Evolutionary conservation across 352 stramenopile species (phyloP).

Genomic region (Phytophthora sansomeana): DNA sequence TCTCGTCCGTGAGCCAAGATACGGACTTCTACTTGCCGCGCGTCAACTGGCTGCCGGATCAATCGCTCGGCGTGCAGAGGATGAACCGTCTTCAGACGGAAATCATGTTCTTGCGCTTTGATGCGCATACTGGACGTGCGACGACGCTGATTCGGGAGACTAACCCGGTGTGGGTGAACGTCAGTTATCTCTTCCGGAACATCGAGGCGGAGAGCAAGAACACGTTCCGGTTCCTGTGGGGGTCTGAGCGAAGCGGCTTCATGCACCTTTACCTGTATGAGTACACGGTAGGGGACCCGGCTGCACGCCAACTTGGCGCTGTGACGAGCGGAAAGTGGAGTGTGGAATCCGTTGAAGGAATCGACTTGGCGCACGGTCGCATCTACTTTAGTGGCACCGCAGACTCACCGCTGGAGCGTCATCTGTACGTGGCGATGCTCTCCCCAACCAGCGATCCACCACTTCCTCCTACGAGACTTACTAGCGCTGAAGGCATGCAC

Average conservation of each 20-base stretch:
- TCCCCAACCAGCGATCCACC: slow-evolving; percentile 50
- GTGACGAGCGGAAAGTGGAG: slow-evolving; percentile 77
- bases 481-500: slow-evolving; percentile 87
- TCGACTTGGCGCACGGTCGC: slow-evolving; percentile 81
- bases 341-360: slow-evolving; percentile 85
- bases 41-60: slow-evolving; percentile 95
- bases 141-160: slow-evolving; percentile 90
- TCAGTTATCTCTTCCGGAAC: slow-evolving; percentile 93
- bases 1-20: slow-evolving; percentile 44
- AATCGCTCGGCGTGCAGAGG: slow-evolving; percentile 91
- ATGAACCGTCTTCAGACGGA: slow-evolving; percentile 87
- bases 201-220: slow-evolving; percentile 80
- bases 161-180: slow-evolving; percentile 95
- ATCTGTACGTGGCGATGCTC: slow-evolving; percentile 90
- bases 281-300: slow-evolving; percentile 56
- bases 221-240: slow-evolving; percentile 96
- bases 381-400: slow-evolving; percentile 91
- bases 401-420: slow-evolving; percentile 90
- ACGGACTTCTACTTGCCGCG: slow-evolving; percentile 93
- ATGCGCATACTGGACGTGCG: slow-evolving; percentile 68
- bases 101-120: slow-evolving; percentile 79
- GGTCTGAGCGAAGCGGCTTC: slow-evolving; percentile 93
- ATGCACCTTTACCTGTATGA: slow-evolving; percentile 98
- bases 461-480: slow-evolving; percentile 74
- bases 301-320: slow-evolving; percentile 57